Base-by-base conservation (phyloP, 331 rosid species). In the Cydonia oblonga region DNA sequence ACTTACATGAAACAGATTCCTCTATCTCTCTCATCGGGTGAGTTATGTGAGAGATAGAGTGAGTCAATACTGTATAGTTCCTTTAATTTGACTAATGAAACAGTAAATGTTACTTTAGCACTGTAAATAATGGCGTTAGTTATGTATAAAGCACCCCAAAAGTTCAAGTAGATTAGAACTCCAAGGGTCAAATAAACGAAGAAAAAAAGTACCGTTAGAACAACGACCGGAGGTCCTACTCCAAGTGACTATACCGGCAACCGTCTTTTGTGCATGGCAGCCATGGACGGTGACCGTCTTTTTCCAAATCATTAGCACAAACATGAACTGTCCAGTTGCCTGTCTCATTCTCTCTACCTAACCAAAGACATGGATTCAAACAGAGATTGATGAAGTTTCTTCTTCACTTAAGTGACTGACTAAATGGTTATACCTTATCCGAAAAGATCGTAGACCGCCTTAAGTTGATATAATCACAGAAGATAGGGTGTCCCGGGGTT, bases 201-300 rank as follows among this genome's bases (percentile, higher is more conserved):
- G 51, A 7, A 20, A 69, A 53, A 22, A 20, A 20, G 72, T 38
- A 70, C 53, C 2, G 46, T 40, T 40, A 26, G 63, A 61, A 52
- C 68, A 77, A 54, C 7, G 51, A 8, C 51, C 23, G 76, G 42
- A 64, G 72, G 77, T 24, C 74, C 58, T 58, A 12, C 71, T 58
- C 64, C 42, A 19, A 26, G 20, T 30, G 54, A 32, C 42, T 20
- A 35, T 46, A 46, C 52, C n/a, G 0, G 42, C 4, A 35, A 35
- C 13, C 18, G 35, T 38, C 53, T 28, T 71, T 51, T 61, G 46
- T 16, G 75, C 71, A 16, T 0, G 63, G 59, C 42, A 2, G 22
- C 62, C 12, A 59, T 22, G 38, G 4, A 28, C 7, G 24, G 29
- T 9, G 28, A 12, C 3, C 40, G 19, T 2, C 29, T 12, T 2